Conservation (phyloP, 345 rosid species). For the Eucalyptus pumila region DNA sequence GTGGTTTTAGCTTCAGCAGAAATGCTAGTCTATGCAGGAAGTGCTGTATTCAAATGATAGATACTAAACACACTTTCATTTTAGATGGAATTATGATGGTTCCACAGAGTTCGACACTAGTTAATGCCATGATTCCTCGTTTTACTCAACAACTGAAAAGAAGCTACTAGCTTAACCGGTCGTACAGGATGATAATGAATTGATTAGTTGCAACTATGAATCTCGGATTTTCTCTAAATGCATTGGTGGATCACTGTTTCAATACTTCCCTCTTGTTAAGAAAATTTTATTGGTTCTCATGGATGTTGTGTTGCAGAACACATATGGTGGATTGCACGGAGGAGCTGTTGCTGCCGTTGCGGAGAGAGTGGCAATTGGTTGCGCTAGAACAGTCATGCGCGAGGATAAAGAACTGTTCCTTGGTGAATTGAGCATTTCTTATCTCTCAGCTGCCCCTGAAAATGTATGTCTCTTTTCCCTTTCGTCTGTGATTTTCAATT, state of each 20-base stretch:
- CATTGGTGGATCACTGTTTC: background rate
- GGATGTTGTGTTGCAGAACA: conserved; percentile 19
- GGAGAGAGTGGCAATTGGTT: conserved; percentile 55
- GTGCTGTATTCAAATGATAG: background rate
- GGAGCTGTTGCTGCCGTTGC: conserved; percentile 60
- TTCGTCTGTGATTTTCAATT: background rate
- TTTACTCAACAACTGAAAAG: background rate
- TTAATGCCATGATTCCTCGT: background rate
- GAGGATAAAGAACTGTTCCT: conserved; percentile 48
- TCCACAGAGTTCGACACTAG: background rate
- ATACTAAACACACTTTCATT: background rate
- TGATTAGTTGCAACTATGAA: background rate
- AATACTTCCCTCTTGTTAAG: background rate
- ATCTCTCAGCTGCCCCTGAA: conserved; percentile 40
- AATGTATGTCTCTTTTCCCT: conserved; percentile 3
- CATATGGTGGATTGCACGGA: conserved; percentile 45
- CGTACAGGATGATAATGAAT: background rate
- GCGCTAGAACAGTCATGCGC: conserved; percentile 45
- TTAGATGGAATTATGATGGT: background rate
- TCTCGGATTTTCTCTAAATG: background rate
- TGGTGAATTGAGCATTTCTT: conserved; percentile 61
- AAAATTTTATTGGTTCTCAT: background rate
- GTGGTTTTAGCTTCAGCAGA: background rate
- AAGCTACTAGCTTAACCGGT: background rate
- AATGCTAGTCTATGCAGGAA: background rate